Evolutionary conservation across 305 asterid species (phyloP).

Genomic region (Solanum hybrid): DNA sequence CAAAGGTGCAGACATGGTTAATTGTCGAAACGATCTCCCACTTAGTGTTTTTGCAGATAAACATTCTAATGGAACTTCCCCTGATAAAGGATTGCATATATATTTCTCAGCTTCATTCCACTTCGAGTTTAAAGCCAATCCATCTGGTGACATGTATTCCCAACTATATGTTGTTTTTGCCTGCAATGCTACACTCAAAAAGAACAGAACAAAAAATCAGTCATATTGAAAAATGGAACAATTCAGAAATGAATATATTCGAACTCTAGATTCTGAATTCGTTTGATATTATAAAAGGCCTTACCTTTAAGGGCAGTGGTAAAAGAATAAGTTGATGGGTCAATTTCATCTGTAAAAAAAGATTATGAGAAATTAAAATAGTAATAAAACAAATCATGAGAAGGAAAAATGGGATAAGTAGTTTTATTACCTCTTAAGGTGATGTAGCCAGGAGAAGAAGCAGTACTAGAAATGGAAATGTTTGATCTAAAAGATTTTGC

Average conservation of each 20-base stretch:
- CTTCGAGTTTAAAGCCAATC: constrained; percentile 63
- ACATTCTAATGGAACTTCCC: constrained; percentile 88
- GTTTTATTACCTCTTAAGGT: constrained; percentile 41
- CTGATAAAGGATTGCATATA: constrained; percentile 91
- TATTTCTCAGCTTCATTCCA: constrained; percentile 96
- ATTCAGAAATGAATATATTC: not conserved
- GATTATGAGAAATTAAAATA: not conserved
- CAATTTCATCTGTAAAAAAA: constrained; percentile 60
- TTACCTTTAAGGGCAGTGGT: constrained; percentile 75
- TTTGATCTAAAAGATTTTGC: constrained; percentile 63
- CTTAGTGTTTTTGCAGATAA: constrained; percentile 63
- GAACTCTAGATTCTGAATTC: not conserved
- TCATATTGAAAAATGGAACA: not conserved
- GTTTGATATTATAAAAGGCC: not conserved
- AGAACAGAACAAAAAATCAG: not conserved
- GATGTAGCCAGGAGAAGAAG: constrained; percentile 74
- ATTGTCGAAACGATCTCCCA: constrained; percentile 53
- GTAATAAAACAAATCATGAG: not conserved
- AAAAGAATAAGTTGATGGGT: constrained; percentile 91
- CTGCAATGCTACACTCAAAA: constrained; percentile 55
- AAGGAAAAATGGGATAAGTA: not conserved
- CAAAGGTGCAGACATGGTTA: constrained; percentile 70
- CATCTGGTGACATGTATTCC: constrained; percentile 65
- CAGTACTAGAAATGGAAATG: constrained; percentile 59
- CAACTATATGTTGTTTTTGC: constrained; percentile 57